Conservation (phyloP, 2,329 filamentous ascomycete species). For the Aureobasidium sp. region DNA sequence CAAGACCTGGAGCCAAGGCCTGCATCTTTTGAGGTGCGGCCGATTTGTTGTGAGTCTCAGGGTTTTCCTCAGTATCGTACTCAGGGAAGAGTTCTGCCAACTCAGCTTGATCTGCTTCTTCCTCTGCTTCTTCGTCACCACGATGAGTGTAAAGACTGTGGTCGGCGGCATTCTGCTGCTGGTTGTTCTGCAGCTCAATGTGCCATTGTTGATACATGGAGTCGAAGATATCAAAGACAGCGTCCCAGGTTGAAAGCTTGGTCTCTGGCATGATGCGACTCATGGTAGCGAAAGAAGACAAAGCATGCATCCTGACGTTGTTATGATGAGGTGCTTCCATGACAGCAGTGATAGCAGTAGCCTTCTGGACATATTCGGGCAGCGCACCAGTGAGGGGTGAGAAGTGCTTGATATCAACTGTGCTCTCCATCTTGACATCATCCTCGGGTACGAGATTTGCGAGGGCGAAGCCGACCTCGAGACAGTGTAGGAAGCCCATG, state of each 20-base stretch:
- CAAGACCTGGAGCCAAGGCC: constrained; percentile 21
- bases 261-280: not conserved
- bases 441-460: not conserved
- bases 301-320: constrained; percentile 9
- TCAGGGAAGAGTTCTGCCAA: constrained; percentile 76
- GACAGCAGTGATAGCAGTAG: not conserved
- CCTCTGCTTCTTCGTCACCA: constrained; percentile 68
- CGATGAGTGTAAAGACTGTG: constrained; percentile 77
- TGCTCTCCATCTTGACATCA: not conserved
- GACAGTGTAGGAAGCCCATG: constrained; percentile 69
- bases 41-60: not conserved
- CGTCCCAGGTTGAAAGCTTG: not conserved
- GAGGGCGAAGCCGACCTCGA: constrained; percentile 56
- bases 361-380: not conserved
- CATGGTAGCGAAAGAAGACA: constrained; percentile 12
- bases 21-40: constrained; percentile 17
- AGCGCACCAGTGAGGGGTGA: constrained; percentile 13
- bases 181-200: constrained; percentile 66
- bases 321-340: constrained; percentile 8
- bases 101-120: constrained; percentile 66
- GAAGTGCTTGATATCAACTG: not conserved
- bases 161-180: constrained; percentile 64
- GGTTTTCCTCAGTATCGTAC: constrained; percentile 50
- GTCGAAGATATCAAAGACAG: constrained; percentile 10
- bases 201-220: constrained; percentile 74